Percentiles rank a stretch among this genome's conserved stretches.
Conservation (phyloP, 257 asterid species). For the Anisodus tanguticus region DNA sequence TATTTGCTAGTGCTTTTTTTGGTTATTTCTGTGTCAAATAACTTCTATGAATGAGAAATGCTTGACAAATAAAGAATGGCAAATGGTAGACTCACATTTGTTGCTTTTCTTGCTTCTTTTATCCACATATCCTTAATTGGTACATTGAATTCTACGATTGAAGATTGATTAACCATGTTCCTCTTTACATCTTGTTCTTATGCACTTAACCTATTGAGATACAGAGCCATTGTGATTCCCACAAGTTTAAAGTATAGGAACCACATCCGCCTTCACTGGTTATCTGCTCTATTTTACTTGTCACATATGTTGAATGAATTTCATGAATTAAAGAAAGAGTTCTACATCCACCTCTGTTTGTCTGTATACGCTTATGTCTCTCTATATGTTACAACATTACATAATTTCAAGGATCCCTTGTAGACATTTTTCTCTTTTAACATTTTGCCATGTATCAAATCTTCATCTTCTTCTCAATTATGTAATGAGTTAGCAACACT, state of each 20-base stretch:
- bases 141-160: neutral
- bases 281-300: neutral
- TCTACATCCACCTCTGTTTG: constrained; percentile 13
- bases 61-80: neutral
- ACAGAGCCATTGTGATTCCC: neutral
- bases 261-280: neutral
- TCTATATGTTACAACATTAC: neutral
- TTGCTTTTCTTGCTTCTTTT: neutral
- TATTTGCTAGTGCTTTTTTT: no score
- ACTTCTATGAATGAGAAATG: neutral
- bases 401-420: neutral
- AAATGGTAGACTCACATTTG: neutral
- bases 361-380: constrained; percentile 15
- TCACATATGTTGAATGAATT: neutral
- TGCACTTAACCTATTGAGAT: neutral
- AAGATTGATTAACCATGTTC: neutral
- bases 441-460: neutral
- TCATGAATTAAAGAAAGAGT: neutral
- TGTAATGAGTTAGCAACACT: no score
- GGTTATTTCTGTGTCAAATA: no score
- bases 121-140: neutral
- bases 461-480: neutral
- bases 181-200: neutral
- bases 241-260: neutral
- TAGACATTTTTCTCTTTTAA: neutral